Evolutionary conservation across 2,329 filamentous ascomycete species (phyloP), one percentile per base, ranked within the genome.

Genomic region (Trichoderma endophyticum): DNA sequence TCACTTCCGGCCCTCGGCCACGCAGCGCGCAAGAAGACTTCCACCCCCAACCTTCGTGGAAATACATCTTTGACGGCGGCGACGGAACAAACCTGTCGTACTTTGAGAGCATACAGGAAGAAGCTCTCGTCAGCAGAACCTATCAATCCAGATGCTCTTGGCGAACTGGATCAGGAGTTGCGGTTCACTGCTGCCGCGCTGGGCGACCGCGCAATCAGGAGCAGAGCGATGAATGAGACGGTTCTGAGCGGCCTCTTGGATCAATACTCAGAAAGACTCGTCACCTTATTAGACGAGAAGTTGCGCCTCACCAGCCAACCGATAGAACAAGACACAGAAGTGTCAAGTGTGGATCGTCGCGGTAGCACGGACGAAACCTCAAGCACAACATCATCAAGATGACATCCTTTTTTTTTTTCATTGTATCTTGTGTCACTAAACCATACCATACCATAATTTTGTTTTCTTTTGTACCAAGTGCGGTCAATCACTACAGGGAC

Each of bases 281-380:
- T 93, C 6, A 88, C 85, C 60, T 85, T 94, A 80, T 84, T 95
- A 59, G 92, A 94, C 74, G 90, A 93, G 79, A 92, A 92, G 79
- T 85, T 94, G 65, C 83, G 86, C 61, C 80, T 90, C 39, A 84
- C 78, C 11, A 82, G 79, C 76, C 78, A 81, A 39, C 76, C 79
- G 43, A 78, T 76, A 71, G 77, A 80, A 72, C 75, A 76, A 69
- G 80, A 79, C 26, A 75, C 75, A 18, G 78, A 79, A 5, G 79
- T 75, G 67, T 73, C 74, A 32, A 76, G 76, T 32, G 79, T 79
- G 48, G 79, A 78, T 64, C 75, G 77, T 62, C 79, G 77, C 54
- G 77, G 75, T 71, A 83, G 80, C 69, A 78, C 77, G 32, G 80
- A 80, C 36, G 80, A 77, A 64, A 80, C 80, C 43, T 79, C 78